Conservation (phyloP, 2,329 filamentous ascomycete species). For the Escovopsis sp. region DNA sequence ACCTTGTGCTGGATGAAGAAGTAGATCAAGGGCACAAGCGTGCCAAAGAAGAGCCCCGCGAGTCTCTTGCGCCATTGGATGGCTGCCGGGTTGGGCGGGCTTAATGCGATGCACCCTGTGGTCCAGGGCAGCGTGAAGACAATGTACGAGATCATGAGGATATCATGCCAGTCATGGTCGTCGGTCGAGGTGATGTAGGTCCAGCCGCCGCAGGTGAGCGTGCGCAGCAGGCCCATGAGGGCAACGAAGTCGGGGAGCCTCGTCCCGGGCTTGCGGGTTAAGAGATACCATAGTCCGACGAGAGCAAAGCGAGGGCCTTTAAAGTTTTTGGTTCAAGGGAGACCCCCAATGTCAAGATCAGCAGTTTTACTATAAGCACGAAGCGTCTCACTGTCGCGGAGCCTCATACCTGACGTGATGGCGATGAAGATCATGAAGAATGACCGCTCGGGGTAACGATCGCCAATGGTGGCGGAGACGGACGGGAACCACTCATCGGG, state of each 20-base stretch:
- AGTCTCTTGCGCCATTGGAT: conserved; percentile 82
- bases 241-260: conserved; percentile 70
- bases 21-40: conserved; percentile 79
- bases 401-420: conserved; percentile 62
- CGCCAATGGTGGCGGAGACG: conserved; percentile 91
- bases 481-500: conserved; percentile 95
- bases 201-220: conserved; percentile 91
- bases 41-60: conserved; percentile 74
- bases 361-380: not conserved
- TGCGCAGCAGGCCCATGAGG: conserved; percentile 69
- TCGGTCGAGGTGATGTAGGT: conserved; percentile 97
- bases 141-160: conserved; percentile 98
- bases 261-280: conserved; percentile 63
- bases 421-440: conserved; percentile 97
- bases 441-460: conserved; percentile 89
- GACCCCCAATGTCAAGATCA: conserved; percentile 1
- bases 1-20: conserved; percentile 99
- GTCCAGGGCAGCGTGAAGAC: conserved; percentile 94
- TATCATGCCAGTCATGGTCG: conserved; percentile 96
- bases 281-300: conserved; percentile 80
- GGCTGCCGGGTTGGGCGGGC: conserved; percentile 67
- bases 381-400: not conserved
- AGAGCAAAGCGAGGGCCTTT: conserved; percentile 78
- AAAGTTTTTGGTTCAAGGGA: too few species aligned
- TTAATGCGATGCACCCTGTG: conserved; percentile 72